These are phyloP conservation scores for Cytospora mali DNA, from an alignment of 2,329 filamentous ascomycete species.

Conservation along the genomic window DNA sequence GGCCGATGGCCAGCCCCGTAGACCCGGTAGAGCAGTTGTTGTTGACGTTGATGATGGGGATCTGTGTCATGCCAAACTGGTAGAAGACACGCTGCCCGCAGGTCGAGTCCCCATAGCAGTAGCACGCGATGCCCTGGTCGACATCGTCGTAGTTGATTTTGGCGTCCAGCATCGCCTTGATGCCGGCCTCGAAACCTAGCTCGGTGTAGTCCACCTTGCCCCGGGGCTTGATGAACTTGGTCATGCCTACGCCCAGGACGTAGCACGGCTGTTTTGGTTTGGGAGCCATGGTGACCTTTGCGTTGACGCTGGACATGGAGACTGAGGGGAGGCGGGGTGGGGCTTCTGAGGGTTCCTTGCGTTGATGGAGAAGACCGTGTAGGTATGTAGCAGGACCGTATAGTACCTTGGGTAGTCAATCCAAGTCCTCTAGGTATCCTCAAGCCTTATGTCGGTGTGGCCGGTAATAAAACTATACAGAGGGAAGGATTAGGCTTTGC, in stretches of 20 bases:
- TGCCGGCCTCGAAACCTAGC: conserved; percentile 87
- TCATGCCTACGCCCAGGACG: conserved; percentile 97
- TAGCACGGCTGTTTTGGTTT: conserved; percentile 65
- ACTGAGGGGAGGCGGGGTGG: background rate
- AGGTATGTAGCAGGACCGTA: background rate
- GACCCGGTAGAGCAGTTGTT: conserved; percentile 98
- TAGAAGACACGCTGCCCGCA: conserved; percentile 97
- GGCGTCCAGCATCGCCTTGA: conserved; percentile 83
- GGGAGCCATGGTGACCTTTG: conserved; percentile 47
- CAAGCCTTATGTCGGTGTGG: background rate
- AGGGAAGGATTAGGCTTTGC: background rate
- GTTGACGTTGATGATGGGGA: conserved; percentile 97
- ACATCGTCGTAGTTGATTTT: conserved; percentile 97
- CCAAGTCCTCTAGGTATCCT: background rate
- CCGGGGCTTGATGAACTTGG: conserved; percentile 97
- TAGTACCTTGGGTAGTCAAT: background rate
- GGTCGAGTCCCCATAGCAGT: conserved; percentile 95
- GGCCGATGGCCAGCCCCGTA: conserved; percentile 82
- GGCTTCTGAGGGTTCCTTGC: background rate
- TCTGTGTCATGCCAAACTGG: conserved; percentile 96
- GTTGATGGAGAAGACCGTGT: background rate
- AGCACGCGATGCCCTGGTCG: conserved; percentile 93
- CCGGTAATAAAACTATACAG: background rate
- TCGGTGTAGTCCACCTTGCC: conserved; percentile 95
- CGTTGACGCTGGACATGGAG: background rate